Base-by-base conservation (phyloP, 768 basidiomycete species). In the Sarcodon sp. region DNA sequence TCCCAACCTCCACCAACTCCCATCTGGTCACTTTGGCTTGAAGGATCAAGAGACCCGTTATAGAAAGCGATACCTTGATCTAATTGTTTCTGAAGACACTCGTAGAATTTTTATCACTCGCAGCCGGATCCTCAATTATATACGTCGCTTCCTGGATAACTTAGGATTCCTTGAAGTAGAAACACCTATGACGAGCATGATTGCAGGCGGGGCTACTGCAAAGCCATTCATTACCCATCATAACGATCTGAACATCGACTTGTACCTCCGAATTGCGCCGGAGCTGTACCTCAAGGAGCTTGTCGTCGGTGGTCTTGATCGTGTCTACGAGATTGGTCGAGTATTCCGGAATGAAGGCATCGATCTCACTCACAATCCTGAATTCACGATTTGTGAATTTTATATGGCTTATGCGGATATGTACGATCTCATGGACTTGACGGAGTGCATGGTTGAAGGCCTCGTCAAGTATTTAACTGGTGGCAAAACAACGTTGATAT, bases 381-480 rank as follows among this genome's bases (percentile, higher is more conserved):
- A 99, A 64, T 97, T 97, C 70, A 88, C 90, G 5, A 94, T 97
- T 68, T 98, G 94, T 75, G 94, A 99, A 69, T 98, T 99, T 68
- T 99, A 98, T 62, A 98, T 99, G 94, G 94, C 96, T 32, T 98
- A 97, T 57, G 96, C 96, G 50, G 96, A 98, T 64, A 93, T 94
- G 92, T 85, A 89, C 69, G 96, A 98, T 61, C 50, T 98, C 50
- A 97, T 99, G 94, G 96, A 97, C 37, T 74, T 98, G 49, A 99
- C 96, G 12, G 96, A 99, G 66, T 67, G 69, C 38, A 72, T 99
- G 69, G 62, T 98, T 13, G 87, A 92, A 59, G 89, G 92, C 7
- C 67, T 99, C 66, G 94, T 98, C 60, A 87, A 83, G 76, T 76
- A 73, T 59, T 63, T 98, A 48, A 93, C 80, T 0, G 78, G 80